A percentile compares a stretch with the other conserved stretches of the same genome.
Conservation (phyloP, 257 asterid genomes). For the Nicotiana otophora region DNA sequence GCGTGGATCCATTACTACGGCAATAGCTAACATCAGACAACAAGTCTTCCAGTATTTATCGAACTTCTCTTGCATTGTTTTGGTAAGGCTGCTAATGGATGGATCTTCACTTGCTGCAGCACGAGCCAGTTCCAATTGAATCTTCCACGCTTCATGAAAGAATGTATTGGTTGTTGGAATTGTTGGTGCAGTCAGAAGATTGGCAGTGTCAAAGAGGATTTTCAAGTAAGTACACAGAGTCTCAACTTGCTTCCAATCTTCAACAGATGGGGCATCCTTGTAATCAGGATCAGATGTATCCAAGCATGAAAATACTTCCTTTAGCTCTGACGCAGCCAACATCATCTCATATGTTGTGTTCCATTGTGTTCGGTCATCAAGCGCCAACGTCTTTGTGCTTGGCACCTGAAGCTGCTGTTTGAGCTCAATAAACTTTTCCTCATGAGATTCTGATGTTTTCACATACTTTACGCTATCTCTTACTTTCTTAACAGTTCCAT, state of each 20-base stretch:
- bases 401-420: constrained; percentile 91
- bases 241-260: constrained; percentile 82
- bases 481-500: constrained; percentile 59
- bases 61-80: constrained; percentile 71
- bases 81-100: constrained; percentile 47
- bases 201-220: constrained; percentile 75
- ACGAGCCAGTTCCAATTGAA: constrained; percentile 77
- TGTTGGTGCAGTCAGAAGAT: constrained; percentile 44
- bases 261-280: constrained; percentile 50
- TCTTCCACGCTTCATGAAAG: constrained; percentile 97
- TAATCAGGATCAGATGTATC: constrained; percentile 75
- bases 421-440: constrained; percentile 77
- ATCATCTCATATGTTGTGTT: constrained; percentile 91
- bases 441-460: constrained; percentile 72
- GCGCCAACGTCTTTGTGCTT: constrained; percentile 54
- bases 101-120: constrained; percentile 65
- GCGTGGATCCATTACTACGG: too few relatives aligned
- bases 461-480: constrained; percentile 86
- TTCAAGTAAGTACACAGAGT: constrained; percentile 54
- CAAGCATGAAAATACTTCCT: constrained; percentile 83
- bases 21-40: too few relatives aligned
- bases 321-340: constrained; percentile 68
- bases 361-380: constrained; percentile 82
- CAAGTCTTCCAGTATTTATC: too few relatives aligned
- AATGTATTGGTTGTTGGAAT: constrained; percentile 69